Evolutionary conservation across 2,329 filamentous ascomycete species (phyloP).

Genomic region (Fusarium subtropicale): DNA sequence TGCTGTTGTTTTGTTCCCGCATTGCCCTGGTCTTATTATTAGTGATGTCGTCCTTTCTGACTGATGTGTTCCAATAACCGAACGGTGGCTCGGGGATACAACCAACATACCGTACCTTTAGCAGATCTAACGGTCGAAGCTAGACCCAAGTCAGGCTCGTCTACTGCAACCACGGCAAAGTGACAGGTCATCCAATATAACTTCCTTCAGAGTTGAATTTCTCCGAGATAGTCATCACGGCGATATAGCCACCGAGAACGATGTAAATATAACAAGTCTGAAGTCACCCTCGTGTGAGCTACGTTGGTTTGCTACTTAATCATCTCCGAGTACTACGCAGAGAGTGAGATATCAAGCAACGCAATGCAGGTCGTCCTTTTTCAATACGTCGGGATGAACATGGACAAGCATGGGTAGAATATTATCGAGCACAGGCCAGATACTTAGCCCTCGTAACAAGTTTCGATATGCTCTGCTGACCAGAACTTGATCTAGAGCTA

Average conservation of each 20-base stretch:
- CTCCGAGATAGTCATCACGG: constrained; percentile 16
- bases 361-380: not conserved
- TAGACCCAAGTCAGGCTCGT: constrained; percentile 31
- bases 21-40: constrained; percentile 16
- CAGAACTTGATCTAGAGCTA: constrained; percentile 4
- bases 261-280: not conserved
- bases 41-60: not conserved
- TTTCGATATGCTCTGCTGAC: constrained; percentile 1
- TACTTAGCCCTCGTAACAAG: constrained; percentile 21
- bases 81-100: constrained; percentile 35
- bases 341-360: not conserved
- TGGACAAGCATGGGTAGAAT: not conserved
- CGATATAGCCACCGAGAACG: constrained; percentile 10
- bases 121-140: constrained; percentile 35
- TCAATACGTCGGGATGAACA: not conserved
- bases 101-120: constrained; percentile 39
- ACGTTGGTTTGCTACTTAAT: not conserved
- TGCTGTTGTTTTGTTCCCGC: constrained; percentile 1
- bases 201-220: constrained; percentile 21
- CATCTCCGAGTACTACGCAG: not conserved
- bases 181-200: constrained; percentile 28
- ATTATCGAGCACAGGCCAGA: not conserved
- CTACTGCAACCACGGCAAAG: constrained; percentile 9
- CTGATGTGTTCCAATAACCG: not conserved
- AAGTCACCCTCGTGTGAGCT: not conserved